A percentile compares a stretch with the other conserved stretches of the same genome.
These are phyloP conservation scores for Acacia confusa DNA, from an alignment of 306 rosid genomes.

Conservation along the genomic window DNA sequence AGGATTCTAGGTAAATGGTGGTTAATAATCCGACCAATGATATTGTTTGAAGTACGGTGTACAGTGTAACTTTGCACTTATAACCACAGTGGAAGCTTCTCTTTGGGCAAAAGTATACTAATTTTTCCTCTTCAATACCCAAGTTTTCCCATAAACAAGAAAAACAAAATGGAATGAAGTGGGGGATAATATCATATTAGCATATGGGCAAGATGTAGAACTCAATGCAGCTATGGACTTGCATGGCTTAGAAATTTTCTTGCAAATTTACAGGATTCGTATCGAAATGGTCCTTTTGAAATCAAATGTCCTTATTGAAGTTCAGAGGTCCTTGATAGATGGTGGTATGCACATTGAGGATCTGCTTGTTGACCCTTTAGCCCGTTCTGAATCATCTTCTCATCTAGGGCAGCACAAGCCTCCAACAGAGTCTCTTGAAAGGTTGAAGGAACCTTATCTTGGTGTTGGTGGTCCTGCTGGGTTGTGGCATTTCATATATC, in stretches of 20 bases:
- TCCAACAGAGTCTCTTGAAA: conserved; percentile 77
- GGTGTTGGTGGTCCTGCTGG: conserved; percentile 87
- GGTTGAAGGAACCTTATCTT: conserved; percentile 58
- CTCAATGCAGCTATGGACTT: conserved; percentile 5
- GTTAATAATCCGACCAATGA: conserved; percentile 17
- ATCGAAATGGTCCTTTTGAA: conserved; percentile 81
- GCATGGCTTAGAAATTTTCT: conserved; percentile 39
- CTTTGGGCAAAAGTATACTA: neutral
- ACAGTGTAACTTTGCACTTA: conserved; percentile 7
- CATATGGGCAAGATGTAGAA: neutral
- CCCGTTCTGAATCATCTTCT: conserved; percentile 60
- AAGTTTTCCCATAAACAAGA: neutral
- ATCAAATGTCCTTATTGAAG: conserved; percentile 89
- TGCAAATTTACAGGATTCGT: conserved; percentile 68
- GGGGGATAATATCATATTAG: neutral
- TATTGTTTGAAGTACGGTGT: conserved; percentile 28
- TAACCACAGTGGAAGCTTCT: neutral
- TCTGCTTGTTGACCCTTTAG: conserved; percentile 64
- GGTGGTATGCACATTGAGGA: conserved; percentile 98
- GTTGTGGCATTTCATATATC: conserved; percentile 95
- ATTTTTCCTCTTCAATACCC: neutral
- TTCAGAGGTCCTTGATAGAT: conserved; percentile 95
- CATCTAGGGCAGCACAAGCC: conserved; percentile 64
- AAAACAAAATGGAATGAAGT: neutral
- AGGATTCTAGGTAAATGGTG: conserved; percentile 84